These are phyloP conservation scores for Penicillium psychrosexuale DNA, from an alignment of 2,329 filamentous ascomycete species.

Conservation along the genomic window DNA sequence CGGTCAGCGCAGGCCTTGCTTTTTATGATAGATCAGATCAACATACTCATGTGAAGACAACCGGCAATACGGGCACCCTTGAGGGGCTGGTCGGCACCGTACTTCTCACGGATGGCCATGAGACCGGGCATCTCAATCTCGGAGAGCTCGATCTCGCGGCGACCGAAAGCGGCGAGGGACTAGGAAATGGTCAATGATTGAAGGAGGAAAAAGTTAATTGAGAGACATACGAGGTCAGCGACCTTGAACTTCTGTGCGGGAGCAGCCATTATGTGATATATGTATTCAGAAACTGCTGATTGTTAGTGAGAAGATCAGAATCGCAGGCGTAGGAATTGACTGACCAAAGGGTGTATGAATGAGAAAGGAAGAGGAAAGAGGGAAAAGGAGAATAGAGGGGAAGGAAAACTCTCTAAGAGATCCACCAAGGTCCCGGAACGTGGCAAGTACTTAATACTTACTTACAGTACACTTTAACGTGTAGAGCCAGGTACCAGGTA, in stretches of 20 bases:
- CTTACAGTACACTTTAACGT: background rate
- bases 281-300: slow-evolving; percentile 13
- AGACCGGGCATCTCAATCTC: slow-evolving; percentile 97
- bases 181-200: slow-evolving; percentile 24
- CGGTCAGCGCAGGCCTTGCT: slow-evolving; percentile 7
- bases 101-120: slow-evolving; percentile 90
- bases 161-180: slow-evolving; percentile 94
- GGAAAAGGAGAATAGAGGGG: slow-evolving; percentile 15
- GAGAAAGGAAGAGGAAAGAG: slow-evolving; percentile 10
- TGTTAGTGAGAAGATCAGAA: slow-evolving; percentile 5
- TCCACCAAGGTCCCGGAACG: background rate
- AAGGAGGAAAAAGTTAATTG: background rate
- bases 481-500: slow-evolving; percentile 10
- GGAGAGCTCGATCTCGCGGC: slow-evolving; percentile 97
- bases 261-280: slow-evolving; percentile 57
- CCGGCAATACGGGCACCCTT: slow-evolving; percentile 93
- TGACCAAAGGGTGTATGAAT: slow-evolving; percentile 11
- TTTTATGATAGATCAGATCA: background rate
- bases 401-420: slow-evolving; percentile 19
- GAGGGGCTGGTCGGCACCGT: slow-evolving; percentile 88
- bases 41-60: slow-evolving; percentile 92
- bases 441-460: slow-evolving; percentile 6
- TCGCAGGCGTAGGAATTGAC: background rate
- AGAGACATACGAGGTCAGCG: slow-evolving; percentile 71
- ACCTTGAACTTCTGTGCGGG: slow-evolving; percentile 96